A percentile compares a stretch with the other conserved stretches of the same genome.
phyloP scores from a whole-genome alignment of 1,284 basidiomycete genomes.

The Porodaedalea pini region DNA sequence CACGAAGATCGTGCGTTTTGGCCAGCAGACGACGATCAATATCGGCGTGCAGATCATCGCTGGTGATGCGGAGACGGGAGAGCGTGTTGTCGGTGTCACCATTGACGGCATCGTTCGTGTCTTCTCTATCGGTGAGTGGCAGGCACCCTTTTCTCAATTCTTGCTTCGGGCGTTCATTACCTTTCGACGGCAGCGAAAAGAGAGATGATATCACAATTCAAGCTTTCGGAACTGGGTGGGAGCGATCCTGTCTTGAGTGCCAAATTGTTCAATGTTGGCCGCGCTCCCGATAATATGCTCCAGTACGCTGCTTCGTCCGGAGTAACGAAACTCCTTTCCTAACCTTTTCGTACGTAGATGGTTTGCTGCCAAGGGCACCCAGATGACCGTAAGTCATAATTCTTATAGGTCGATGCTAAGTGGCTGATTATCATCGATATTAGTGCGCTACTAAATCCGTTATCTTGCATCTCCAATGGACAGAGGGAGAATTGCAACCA shows the following conservation, averaged over 20 bases:
- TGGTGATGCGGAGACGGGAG: constrained; percentile 53
- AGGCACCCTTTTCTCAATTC: constrained; percentile 8
- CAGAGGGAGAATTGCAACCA: constrained; percentile 52
- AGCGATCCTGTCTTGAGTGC: constrained; percentile 60
- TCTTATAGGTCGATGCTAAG: background rate
- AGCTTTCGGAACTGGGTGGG: constrained; percentile 74
- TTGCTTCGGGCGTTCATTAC: constrained; percentile 27
- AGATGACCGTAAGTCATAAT: constrained; percentile 70
- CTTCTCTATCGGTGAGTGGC: constrained; percentile 76
- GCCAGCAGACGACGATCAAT: constrained; percentile 90
- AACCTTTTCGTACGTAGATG: constrained; percentile 48
- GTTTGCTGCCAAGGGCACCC: constrained; percentile 87
- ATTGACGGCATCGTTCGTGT: constrained; percentile 89
- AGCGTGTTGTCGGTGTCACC: constrained; percentile 82
- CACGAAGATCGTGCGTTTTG: constrained; percentile 84
- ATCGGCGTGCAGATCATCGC: constrained; percentile 84
- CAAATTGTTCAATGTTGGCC: constrained; percentile 70
- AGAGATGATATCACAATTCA: constrained; percentile 91
- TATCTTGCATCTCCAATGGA: constrained; percentile 86
- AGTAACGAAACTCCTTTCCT: constrained; percentile 2
- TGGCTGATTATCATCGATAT: background rate
- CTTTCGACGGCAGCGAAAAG: constrained; percentile 60
- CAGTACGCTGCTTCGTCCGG: constrained; percentile 46
- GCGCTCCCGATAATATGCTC: constrained; percentile 78
- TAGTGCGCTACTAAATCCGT: constrained; percentile 89